Evolutionary conservation across 352 stramenopile species (phyloP), one percentile per base, ranked within the genome.

Genomic region (Phytophthora sansomeana): DNA sequence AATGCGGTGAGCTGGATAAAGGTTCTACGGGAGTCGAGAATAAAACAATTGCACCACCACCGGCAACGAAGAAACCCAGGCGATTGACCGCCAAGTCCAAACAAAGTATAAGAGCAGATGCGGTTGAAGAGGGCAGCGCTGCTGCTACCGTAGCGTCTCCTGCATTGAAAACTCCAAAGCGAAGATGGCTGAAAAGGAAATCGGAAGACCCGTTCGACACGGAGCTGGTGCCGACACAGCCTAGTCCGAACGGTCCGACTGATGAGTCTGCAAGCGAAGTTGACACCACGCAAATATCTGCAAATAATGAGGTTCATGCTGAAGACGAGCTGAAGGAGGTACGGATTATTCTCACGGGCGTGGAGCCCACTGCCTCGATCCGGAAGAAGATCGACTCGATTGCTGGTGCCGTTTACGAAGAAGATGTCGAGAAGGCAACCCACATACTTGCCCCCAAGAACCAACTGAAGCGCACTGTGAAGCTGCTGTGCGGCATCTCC

Each of bases 401-500:
- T 54, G 33, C 50, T 1, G 75, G 74, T 19, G 80, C 80, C 21
- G 41, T 62, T 2, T 86, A 82, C 50, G 77, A 89, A 60, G 58
- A 78, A 55, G 62, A 81, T 8, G 62, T 89, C 33, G 63, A 81
- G 13, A 70, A 71, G 19, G 80, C 73, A 33, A 89, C 75, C 24
- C 80, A 89, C 44, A 41, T 89, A 38, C 58, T 89, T 21, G 80
- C 72, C 39, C 77, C 76, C 1, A 68, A 65, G n/a, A 64, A 74
- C 29, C 55, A 80, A 36, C 36, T 89, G 13, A 89, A 89, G 48
- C 72, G 80, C 28, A 89, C 80, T 1, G 80, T 89, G 24, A 89
- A 89, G 56, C 38, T 89, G 29, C 64, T 89, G 39, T 87, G 80
- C 19, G 80, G 78, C 5, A 81, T 89, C n/a, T 85, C 80, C 4